phyloP scores from a whole-genome alignment of 495 filamentous ascomycete genomes.

The Acidomyces sp. region DNA sequence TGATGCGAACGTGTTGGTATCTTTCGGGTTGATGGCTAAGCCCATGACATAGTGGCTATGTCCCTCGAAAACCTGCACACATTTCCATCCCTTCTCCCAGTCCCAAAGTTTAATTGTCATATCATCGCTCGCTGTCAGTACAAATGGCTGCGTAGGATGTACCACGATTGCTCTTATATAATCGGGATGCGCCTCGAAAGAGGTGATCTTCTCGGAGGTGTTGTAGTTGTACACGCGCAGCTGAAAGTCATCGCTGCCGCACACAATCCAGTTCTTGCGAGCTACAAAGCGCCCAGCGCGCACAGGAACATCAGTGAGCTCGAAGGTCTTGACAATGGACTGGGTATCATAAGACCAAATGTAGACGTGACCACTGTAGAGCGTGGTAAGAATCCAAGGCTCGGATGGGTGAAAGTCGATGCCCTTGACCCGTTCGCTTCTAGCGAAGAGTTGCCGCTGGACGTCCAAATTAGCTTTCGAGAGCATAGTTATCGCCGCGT shows the following conservation, averaged over 20 bases:
- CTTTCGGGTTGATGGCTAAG: conserved; percentile 98
- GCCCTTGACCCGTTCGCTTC: conserved; percentile 87
- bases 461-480: conserved; percentile 27
- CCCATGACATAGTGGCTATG: conserved; percentile 98
- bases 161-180: conserved; percentile 96
- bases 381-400: conserved; percentile 84
- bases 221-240: conserved; percentile 97
- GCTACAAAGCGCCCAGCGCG: conserved; percentile 94
- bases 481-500: conserved; percentile 16
- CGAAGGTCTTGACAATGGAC: conserved; percentile 97
- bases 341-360: conserved; percentile 99
- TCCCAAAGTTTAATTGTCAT: conserved; percentile 99
- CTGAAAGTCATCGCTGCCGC: conserved; percentile 97
- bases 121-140: conserved; percentile 94
- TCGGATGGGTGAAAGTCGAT: conserved; percentile 95
- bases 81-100: conserved; percentile 98
- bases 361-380: conserved; percentile 97
- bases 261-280: conserved; percentile 98
- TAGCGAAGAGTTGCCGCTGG: conserved; percentile 68
- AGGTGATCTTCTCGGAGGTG: conserved; percentile 96
- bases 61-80: conserved; percentile 95
- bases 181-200: conserved; percentile 96
- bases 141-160: conserved; percentile 92
- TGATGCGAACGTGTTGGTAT: conserved; percentile 95
- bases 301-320: conserved; percentile 96